Base-by-base conservation (phyloP, 768 basidiomycete species). In the Naganishia friedmannii region DNA sequence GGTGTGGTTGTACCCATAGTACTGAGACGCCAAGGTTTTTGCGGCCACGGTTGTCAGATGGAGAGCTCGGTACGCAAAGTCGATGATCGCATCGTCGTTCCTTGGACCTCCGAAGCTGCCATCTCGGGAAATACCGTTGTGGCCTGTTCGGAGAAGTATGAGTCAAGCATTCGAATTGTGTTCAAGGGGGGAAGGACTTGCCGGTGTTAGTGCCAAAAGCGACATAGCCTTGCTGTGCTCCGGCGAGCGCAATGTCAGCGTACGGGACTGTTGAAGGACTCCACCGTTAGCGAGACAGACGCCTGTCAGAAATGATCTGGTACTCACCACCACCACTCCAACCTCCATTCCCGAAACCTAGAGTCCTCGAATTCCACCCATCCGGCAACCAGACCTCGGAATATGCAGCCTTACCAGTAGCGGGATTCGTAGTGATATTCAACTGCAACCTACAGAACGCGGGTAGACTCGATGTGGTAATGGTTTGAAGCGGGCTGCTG, bases 1-100 rank as follows among this genome's bases (percentile, higher is more conserved):
- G 23, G 37, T 45, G 42, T 63, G 42, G 23, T 37, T 26, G 26
- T 63, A 63, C 9, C 60, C 60, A n/a, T 63, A 63, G 60, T 63
- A 63, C 42, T 63, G 42, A 19, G 37, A 13, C 1, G 60, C 39
- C n/a, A 63, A 28, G 5, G 8, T 2, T 34, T 63, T 63, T 7
- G 60, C 60, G 5, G 28, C 39, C 3, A 63, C 60, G 17, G 60
- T 63, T 1, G 60, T 63, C 13, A 63, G 5, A 45, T 63, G 60
- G 26, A 63, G 39, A 26, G 60, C 60, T 28, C 60, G 60, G 42
- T 63, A 63, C n/a, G 60, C 60, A 45, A 63, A 63, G 17, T 63
- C 60, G 60, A 63, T 63, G 29, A 63, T 63, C 37, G 60, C 60
- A 42, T 63, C 60, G 60, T 63, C 60, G 39, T 63, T 63, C 12